Base-by-base conservation (phyloP, 2,329 filamentous ascomycete genomes). In the Diaporthe batatas region DNA sequence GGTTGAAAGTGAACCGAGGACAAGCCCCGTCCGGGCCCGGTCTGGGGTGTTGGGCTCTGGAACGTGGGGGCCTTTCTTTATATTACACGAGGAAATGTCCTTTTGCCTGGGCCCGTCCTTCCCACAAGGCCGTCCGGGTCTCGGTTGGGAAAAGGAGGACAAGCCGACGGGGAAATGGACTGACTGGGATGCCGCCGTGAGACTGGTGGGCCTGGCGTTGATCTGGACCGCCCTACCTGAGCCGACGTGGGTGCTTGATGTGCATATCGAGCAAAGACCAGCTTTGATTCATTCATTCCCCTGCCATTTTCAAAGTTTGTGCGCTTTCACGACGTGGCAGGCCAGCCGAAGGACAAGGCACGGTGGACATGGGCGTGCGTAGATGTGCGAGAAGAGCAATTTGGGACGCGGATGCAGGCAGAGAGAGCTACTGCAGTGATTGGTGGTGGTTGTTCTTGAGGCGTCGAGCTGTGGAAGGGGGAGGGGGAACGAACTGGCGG, bases 11-110 rank as follows among this genome's bases (percentile, higher is more conserved):
- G 44, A 67, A 51, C 62, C 62, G 44, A 39, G 32, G 11, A 29
- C 59, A 49, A 65, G 51, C 59, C 59, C 59, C 59, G 10, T 47
- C 62, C 62, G 62, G 62, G 51, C 59, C 59, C 59, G 44, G 10
- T 47, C 62, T 44, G 62, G 62, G 62, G 62, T 25, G 44, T 25
- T 39, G n/a, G 18, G 62, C n/a, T 67, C 59, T 67, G 12, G 62
- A 39, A 53, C 47, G 47, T 67, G 62, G 62, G 62, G 44, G 29
- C 11, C 11, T 6, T 51, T 39, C 12, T 51, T 25, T 6, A 65
- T 25, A 36, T 65, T 51, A 65, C 59, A 51, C 21, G 21, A 65
- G 59, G 59, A 36, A 51, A 65, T n/a, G 59, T 34, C 59, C 23
- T 34, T 49, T 49, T 62, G 18, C 57, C 57, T 42, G 57, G 57